A percentile compares a stretch with the other conserved stretches of the same genome.
Evolutionary conservation across 23 red algal genomes (phyloP).

Genomic region (Chondrus crispus): DNA sequence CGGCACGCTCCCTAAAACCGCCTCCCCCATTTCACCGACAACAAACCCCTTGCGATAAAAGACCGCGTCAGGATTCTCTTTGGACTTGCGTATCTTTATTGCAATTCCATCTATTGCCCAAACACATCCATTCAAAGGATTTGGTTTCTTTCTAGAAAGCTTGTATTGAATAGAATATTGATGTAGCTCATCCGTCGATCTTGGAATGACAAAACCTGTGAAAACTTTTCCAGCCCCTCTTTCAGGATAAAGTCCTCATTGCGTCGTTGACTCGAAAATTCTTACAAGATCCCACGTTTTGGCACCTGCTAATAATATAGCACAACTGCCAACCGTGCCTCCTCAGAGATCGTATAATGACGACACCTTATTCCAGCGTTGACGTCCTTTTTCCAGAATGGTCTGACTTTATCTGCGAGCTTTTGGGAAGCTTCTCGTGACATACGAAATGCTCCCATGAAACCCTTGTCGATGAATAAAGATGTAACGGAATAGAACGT

Average conservation of each 20-base stretch:
- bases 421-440: neutral
- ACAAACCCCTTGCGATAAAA: neutral
- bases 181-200: neutral
- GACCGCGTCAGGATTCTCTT: neutral
- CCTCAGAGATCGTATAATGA: neutral
- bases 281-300: neutral
- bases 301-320: neutral
- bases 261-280: neutral
- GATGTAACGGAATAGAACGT: neutral
- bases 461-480: neutral
- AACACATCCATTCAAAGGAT: neutral
- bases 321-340: neutral
- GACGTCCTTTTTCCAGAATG: neutral
- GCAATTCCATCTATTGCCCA: neutral
- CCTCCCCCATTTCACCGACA: too few relatives aligned
- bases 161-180: neutral
- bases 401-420: neutral
- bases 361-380: neutral
- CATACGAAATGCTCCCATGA: constrained; percentile 12
- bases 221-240: neutral
- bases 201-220: neutral
- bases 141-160: neutral
- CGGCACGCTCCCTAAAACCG: too few relatives aligned
- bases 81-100: neutral
- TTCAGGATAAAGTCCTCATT: neutral